Evolutionary conservation across 371 early-diverging fungal species (phyloP).

Genomic region (Furculomyces boomerangus): DNA sequence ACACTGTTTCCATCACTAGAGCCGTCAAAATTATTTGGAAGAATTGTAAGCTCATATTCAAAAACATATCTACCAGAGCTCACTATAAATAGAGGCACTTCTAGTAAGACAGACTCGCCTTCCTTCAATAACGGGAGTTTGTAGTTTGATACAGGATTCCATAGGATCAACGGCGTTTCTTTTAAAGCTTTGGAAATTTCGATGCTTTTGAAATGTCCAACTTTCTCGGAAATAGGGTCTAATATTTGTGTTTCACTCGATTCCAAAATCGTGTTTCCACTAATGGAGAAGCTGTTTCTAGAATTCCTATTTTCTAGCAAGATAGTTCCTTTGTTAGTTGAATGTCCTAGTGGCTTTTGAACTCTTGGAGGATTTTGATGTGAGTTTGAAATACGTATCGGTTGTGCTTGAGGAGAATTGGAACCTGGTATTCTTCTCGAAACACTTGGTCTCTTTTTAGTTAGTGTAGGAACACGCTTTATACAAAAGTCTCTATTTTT

Average conservation of each 20-base stretch:
- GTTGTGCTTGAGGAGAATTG: no score
- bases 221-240: neutral
- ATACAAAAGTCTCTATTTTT: no score
- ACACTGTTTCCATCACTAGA: neutral
- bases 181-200: neutral
- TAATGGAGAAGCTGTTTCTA: neutral
- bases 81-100: neutral
- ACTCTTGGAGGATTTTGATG: no score
- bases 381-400: no score
- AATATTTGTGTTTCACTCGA: neutral
- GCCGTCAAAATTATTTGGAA: neutral
- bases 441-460: no score
- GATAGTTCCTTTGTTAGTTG: no score
- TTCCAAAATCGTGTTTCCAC: neutral
- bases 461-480: no score
- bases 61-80: neutral
- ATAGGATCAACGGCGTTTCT: neutral
- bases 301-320: neutral
- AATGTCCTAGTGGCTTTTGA: no score
- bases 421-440: no score
- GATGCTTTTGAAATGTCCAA: neutral
- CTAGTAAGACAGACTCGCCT: neutral
- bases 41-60: neutral
- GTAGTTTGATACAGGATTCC: neutral
- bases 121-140: neutral